A percentile compares a stretch with the other conserved stretches of the same genome.
Evolutionary conservation across 352 stramenopile species (phyloP).

Genomic region (Phytophthora pisi): DNA sequence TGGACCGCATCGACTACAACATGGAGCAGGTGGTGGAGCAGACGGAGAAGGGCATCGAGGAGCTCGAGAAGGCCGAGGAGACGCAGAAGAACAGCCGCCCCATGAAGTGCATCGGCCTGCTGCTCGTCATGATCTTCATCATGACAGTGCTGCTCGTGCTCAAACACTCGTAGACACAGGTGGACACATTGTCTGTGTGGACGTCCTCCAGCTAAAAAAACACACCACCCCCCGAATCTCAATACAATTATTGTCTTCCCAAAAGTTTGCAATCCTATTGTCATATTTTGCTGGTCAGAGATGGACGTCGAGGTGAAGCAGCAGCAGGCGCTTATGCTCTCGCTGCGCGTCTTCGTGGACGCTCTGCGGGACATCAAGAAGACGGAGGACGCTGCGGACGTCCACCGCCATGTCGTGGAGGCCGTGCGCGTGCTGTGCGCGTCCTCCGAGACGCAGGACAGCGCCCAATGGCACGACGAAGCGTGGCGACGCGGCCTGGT

Average conservation of each 20-base stretch:
- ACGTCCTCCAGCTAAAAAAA: not conserved
- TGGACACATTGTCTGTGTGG: conserved; percentile 12
- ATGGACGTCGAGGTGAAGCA: conserved; percentile 42
- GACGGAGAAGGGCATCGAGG: conserved; percentile 97
- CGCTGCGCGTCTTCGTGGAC: conserved; percentile 71
- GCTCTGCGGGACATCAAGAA: conserved; percentile 62
- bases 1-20: conserved; percentile 99
- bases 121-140: conserved; percentile 93
- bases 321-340: conserved; percentile 61
- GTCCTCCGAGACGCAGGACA: conserved; percentile 10
- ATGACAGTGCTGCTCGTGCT: conserved; percentile 93
- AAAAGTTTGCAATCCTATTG: conserved; percentile 19
- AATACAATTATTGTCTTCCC: conserved; percentile 33
- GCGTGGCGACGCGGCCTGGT: conserved; percentile 46
- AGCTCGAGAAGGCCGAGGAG: conserved; percentile 99
- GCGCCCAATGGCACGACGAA: conserved; percentile 26
- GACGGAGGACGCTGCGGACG: conserved; percentile 12
- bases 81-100: conserved; percentile 98
- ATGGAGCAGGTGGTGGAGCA: conserved; percentile 99
- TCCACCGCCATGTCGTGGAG: conserved; percentile 22
- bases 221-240: conserved; percentile 1
- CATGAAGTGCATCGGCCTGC: conserved; percentile 94
- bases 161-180: conserved; percentile 80
- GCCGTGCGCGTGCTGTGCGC: conserved; percentile 47
- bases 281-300: conserved; percentile 24